phyloP scores from a whole-genome alignment of 345 rosid species.

The Moricandia moricandioides region DNA sequence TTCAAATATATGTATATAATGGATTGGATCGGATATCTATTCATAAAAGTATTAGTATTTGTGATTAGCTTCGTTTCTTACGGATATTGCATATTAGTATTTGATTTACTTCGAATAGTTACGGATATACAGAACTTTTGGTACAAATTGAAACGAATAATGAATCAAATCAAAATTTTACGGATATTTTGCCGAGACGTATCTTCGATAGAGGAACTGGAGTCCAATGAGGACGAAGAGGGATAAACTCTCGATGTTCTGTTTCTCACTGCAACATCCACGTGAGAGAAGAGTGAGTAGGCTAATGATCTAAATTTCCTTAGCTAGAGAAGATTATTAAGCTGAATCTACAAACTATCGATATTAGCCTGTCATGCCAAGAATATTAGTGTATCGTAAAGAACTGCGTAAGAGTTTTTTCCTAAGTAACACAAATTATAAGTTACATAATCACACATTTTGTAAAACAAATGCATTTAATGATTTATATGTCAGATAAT shows the following conservation, averaged over 20 bases:
- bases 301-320: not conserved
- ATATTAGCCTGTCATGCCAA: not conserved
- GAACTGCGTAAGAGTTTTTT: not conserved
- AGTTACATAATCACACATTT: not conserved
- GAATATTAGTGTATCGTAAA: not conserved
- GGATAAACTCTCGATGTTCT: not conserved
- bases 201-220: not conserved
- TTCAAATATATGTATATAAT: no score
- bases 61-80: no score
- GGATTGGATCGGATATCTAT: no score
- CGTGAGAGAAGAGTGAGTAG: not conserved
- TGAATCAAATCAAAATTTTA: no score
- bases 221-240: not conserved
- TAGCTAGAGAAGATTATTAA: not conserved
- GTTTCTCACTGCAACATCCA: not conserved
- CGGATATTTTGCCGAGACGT: no score
- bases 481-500: not conserved
- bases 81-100: no score
- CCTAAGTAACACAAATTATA: not conserved
- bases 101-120: no score
- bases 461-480: not conserved
- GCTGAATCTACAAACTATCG: not conserved
- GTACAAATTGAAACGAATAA: no score
- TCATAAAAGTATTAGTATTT: no score
- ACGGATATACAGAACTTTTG: no score